phyloP scores from a whole-genome alignment of 1,284 basidiomycete species.

The Prillingera fragicola region DNA sequence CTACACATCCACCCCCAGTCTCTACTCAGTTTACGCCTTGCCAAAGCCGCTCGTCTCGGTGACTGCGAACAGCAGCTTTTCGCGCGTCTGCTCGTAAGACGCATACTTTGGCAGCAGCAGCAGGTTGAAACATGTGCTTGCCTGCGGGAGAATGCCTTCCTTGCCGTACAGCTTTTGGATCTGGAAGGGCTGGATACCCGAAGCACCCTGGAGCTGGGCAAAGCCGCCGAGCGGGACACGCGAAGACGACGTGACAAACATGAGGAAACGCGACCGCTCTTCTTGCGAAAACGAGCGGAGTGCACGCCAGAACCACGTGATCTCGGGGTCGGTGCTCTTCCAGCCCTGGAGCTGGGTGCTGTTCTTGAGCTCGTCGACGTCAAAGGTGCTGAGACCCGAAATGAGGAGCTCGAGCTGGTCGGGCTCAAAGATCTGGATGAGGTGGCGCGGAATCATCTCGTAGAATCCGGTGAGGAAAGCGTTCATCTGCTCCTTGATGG shows the following conservation, averaged over 20 bases:
- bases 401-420: slow-evolving; percentile 97
- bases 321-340: slow-evolving; percentile 70
- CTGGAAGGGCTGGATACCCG: slow-evolving; percentile 91
- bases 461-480: slow-evolving; percentile 87
- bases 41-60: slow-evolving; percentile 92
- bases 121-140: slow-evolving; percentile 48
- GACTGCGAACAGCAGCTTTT: slow-evolving; percentile 79
- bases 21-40: slow-evolving; percentile 48
- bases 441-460: slow-evolving; percentile 54
- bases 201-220: slow-evolving; percentile 84
- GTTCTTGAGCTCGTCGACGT: slow-evolving; percentile 96
- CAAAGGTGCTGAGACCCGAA: slow-evolving; percentile 96
- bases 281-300: slow-evolving; percentile 96
- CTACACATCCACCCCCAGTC: too few relatives aligned
- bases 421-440: slow-evolving; percentile 74
- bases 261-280: slow-evolving; percentile 89
- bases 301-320: slow-evolving; percentile 99
- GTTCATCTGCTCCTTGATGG: slow-evolving; percentile 95
- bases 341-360: slow-evolving; percentile 53
- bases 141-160: slow-evolving; percentile 45
- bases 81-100: slow-evolving; percentile 87
- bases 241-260: slow-evolving; percentile 90
- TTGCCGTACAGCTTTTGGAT: slow-evolving; percentile 68
- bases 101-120: slow-evolving; percentile 83
- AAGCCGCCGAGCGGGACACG: slow-evolving; percentile 92